Evolutionary conservation across 441 rosid genomes (phyloP), one percentile per base, ranked within the genome.

Genomic region (Oxalis stricta): DNA sequence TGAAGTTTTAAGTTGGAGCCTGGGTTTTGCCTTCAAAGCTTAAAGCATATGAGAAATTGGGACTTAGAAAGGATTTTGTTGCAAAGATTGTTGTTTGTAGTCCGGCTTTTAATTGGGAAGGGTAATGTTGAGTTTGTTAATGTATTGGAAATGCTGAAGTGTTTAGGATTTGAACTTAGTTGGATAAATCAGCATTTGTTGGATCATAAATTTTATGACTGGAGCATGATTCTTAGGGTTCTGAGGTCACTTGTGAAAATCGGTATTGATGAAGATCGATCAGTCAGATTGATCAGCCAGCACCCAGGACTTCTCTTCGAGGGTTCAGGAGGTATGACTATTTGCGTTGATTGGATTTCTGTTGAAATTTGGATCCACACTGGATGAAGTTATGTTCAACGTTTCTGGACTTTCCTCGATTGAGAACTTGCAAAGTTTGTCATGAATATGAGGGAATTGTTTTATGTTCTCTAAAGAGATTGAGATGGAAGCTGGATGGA

Each of bases 1-100:
- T 13, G 70, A 73, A 35, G 68, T 79, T 67, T 85, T 84, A 24
- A 19, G 71, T 62, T 50, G 69, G 56, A 28, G 41, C 17, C 8
- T 84, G 85, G 3, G 68, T 73, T 31, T 66, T 84, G 69, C 50
- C 52, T 32, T 62, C 64, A 2, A 84, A 82, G 77, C 67, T 84
- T 59, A 51, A 40, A 44, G 75, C 72, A 22, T 84, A 64, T 30
- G 79, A 71, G 60, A 55, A 63, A 48, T 38, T 76, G 65, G 94
- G 82, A 44, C 58, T 83, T 57, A 58, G 66, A 29, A 63, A 58
- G 42, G 38, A 59, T 56, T 60, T 68, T 43, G n/a, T 78, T 7
- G 41, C 55, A 5, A 76, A 73, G 58, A 42, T 71, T 44, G 47
- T 84, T 6, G 71, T 63, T 38, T 69, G 64, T 41, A 63, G 73